Conservation (phyloP, 768 basidiomycete species). For the Mycena albidolilacea region DNA sequence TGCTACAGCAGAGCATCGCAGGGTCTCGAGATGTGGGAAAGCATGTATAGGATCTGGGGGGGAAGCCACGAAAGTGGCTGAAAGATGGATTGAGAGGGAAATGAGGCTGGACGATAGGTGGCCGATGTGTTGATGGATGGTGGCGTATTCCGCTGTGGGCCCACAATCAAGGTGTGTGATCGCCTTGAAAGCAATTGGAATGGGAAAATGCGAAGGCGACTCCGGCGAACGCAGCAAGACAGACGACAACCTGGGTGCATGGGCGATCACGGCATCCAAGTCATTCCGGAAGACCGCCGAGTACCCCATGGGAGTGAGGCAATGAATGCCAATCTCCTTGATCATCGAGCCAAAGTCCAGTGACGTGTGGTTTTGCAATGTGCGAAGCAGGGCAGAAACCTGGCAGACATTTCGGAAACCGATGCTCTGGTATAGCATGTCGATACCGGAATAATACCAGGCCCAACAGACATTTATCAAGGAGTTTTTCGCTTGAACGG, state of each 20-base stretch:
- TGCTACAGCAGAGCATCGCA: constrained; percentile 3
- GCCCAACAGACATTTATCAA: constrained; percentile 26
- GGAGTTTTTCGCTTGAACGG: neutral
- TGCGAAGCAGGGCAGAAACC: constrained; percentile 15
- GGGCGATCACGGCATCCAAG: neutral
- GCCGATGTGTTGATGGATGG: neutral
- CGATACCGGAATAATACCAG: neutral
- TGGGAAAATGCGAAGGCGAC: neutral
- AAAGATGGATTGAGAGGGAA: neutral
- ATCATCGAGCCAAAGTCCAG: constrained; percentile 17
- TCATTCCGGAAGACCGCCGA: neutral
- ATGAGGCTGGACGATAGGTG: neutral
- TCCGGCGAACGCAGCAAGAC: neutral
- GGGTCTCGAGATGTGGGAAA: neutral
- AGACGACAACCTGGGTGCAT: constrained; percentile 9
- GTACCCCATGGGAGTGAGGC: neutral
- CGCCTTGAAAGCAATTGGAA: neutral
- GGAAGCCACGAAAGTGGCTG: too few species aligned
- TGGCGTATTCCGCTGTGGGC: neutral
- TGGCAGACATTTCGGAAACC: constrained; percentile 18
- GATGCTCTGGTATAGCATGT: constrained; percentile 16
- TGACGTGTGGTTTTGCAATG: neutral
- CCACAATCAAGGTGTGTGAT: constrained; percentile 3
- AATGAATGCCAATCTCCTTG: constrained; percentile 17
- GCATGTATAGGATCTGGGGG: neutral